A percentile compares a stretch with the other conserved stretches of the same genome.
Conservation (phyloP, 2,329 filamentous ascomycete genomes). For the Sporothrix luriei region DNA sequence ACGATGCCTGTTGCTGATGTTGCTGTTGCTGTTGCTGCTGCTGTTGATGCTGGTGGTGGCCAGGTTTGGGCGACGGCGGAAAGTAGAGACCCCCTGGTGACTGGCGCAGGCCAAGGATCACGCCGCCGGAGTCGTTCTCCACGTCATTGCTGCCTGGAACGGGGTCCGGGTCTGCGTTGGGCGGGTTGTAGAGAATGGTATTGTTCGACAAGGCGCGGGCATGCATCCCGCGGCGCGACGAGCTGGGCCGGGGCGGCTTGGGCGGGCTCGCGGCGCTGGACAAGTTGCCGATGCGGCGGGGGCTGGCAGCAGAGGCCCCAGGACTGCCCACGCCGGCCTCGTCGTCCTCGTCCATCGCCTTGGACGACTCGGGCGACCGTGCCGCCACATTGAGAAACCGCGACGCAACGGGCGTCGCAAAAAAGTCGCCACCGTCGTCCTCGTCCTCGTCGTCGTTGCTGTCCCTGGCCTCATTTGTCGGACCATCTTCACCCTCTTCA, state of each 20-base stretch:
- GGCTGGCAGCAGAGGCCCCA: not conserved
- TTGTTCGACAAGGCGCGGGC: constrained; percentile 75
- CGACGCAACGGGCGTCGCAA: constrained; percentile 53
- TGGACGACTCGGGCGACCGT: constrained; percentile 35
- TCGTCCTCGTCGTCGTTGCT: constrained; percentile 38
- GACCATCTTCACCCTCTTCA: not conserved
- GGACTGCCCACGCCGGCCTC: too few species aligned
- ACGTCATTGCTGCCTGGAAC: not conserved
- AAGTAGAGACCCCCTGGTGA: constrained; percentile 41
- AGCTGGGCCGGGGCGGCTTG: not conserved
- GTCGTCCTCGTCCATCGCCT: constrained; percentile 36
- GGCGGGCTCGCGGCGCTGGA: constrained; percentile 26
- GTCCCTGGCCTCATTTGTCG: too few species aligned
- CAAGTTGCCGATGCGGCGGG: constrained; percentile 21
- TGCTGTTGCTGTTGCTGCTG: constrained; percentile 34
- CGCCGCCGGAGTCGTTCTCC: constrained; percentile 4
- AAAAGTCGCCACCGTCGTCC: constrained; percentile 55
- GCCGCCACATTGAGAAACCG: constrained; percentile 34
- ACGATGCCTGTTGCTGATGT: constrained; percentile 34
- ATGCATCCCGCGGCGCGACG: constrained; percentile 53
- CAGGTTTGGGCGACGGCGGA: constrained; percentile 48
- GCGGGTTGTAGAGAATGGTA: constrained; percentile 82
- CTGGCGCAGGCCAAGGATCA: not conserved
- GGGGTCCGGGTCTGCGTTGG: constrained; percentile 38
- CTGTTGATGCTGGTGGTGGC: not conserved